Base-by-base conservation (phyloP, 192 early-diverging fungal species). In the Coemansia reversa region DNA sequence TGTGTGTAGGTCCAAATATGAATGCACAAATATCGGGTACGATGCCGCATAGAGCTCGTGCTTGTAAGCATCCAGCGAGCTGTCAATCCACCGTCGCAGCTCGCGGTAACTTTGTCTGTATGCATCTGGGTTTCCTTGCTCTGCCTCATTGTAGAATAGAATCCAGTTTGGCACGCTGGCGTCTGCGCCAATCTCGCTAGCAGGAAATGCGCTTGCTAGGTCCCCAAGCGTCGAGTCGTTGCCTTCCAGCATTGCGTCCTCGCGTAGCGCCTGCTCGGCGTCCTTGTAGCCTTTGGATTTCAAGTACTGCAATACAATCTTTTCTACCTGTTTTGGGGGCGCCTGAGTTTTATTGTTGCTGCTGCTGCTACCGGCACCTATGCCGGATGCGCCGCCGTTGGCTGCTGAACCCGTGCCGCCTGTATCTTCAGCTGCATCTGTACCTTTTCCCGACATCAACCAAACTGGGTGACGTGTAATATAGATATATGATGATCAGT, bases 51-150 rank as follows among this genome's bases (percentile, higher is more conserved):
- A 84, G 22, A 98, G 83, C 83, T 97, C 95, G 51, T 90, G 81
- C 88, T 95, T 93, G 85, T 94, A 99, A 63, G 88, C 85, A 66
- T 98, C 97, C 50, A 99, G 83, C 6, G 94, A 98, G 61, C 91
- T 91, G 55, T 98, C 93, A 47, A 98, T 89, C 93, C 93, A 97
- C 39, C 85, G 83, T 49, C 90, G 75, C 55, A 99, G 78, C 63
- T 83, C 83, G 19, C 76, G 82, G 78, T 97, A 98, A 57, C 86
- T 88, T 49, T 85, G 71, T 49, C 89, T 87, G 63, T 96, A 96
- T 11, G 88, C 88, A 62, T 91, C 88, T 4, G 93, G 91, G 67
- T 94, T 92, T 12, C 85, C 90, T 65, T 79, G 78, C 80, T 89
- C 92, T 29, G 77, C 84, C 67, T 90, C 86, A 65, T 76, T 83